These are phyloP conservation scores for Hyaloperonospora brassicae DNA, from an alignment of 352 stramenopile genomes.

Conservation along the genomic window DNA sequence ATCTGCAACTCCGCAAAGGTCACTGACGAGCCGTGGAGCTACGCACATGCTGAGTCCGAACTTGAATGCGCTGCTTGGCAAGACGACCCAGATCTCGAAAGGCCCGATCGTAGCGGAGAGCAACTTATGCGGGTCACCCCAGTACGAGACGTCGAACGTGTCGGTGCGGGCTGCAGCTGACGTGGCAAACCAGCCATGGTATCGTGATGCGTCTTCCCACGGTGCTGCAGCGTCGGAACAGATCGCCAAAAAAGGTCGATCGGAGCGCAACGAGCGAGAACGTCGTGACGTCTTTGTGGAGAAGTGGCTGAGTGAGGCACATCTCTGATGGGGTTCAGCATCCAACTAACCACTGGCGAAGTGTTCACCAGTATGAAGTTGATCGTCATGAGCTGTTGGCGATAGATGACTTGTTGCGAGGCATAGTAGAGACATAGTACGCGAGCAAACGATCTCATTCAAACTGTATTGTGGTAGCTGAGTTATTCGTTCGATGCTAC, in stretches of 20 bases:
- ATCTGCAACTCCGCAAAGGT: conserved; percentile 95
- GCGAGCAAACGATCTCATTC: no score
- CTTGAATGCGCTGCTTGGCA: conserved; percentile 86
- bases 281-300: no score
- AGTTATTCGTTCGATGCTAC: no score
- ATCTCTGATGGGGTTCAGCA: no score
- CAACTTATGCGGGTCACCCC: conserved; percentile 87
- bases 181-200: conserved; percentile 70
- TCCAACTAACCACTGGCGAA: no score
- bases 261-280: no score
- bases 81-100: conserved; percentile 87
- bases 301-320: no score
- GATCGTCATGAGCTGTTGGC: no score
- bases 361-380: no score
- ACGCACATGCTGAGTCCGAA: conserved; percentile 89
- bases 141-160: conserved; percentile 92
- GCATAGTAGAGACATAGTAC: no score
- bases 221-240: conserved; percentile 64
- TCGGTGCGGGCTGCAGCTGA: conserved; percentile 84
- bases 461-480: no score
- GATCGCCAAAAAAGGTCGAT: conserved; percentile 60
- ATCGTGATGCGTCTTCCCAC: conserved; percentile 73
- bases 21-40: conserved; percentile 71
- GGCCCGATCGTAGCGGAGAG: conserved; percentile 81
- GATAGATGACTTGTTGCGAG: no score